phyloP scores from a whole-genome alignment of 2,329 filamentous ascomycete genomes.

The Raffaelea arxii region DNA sequence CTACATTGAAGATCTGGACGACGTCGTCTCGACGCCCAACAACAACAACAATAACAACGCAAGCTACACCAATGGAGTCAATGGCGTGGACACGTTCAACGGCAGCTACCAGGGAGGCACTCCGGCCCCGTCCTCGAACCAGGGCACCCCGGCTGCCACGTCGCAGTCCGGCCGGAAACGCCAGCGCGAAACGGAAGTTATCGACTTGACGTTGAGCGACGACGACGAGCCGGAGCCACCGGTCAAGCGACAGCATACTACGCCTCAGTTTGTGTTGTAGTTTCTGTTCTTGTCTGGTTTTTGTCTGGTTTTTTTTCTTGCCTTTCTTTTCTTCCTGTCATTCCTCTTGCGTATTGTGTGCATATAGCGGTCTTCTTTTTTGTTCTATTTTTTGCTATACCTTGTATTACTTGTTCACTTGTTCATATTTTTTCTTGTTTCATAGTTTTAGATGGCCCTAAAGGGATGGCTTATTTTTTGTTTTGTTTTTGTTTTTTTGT shows the following conservation, averaged over 20 bases:
- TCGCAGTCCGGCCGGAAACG: constrained; percentile 28
- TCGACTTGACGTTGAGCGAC: constrained; percentile 49
- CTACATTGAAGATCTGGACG: constrained; percentile 25
- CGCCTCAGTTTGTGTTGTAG: not conserved
- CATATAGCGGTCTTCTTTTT: not conserved
- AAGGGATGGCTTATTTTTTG: not conserved
- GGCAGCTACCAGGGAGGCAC: not conserved
- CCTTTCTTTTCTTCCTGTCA: not conserved
- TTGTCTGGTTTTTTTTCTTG: not conserved
- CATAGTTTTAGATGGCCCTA: not conserved
- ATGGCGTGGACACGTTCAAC: not conserved
- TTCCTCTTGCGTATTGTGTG: not conserved
- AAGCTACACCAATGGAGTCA: constrained; percentile 28
- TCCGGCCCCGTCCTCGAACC: not conserved
- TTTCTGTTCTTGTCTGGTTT: not conserved
- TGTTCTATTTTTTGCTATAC: not conserved
- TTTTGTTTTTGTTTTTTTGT: not conserved
- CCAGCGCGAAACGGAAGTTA: constrained; percentile 44
- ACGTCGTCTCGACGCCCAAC: constrained; percentile 26
- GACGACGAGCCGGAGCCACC: constrained; percentile 29
- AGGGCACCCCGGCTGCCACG: constrained; percentile 5
- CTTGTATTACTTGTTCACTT: not conserved
- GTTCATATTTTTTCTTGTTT: not conserved
- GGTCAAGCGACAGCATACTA: constrained; percentile 33
- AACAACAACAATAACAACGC: not conserved